A percentile compares a stretch with the other conserved stretches of the same genome.
Evolutionary conservation across 1,139 yeast species (phyloP).

Genomic region (Hansenula lynferdii): DNA sequence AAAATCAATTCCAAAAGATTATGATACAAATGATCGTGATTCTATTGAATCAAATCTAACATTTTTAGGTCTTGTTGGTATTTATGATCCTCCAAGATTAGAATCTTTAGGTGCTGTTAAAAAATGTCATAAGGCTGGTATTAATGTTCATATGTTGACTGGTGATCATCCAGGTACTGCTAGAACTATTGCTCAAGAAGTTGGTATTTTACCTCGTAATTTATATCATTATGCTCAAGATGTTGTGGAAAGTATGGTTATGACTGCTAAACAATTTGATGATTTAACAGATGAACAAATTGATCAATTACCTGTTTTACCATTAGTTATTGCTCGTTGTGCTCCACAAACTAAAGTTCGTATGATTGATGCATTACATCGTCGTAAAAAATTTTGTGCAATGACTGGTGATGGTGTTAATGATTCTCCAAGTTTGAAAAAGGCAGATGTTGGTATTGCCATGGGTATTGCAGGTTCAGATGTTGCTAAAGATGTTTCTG

Average conservation of each 20-base stretch:
- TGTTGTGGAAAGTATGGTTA: constrained; percentile 61
- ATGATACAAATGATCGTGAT: constrained; percentile 39
- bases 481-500: constrained; percentile 79
- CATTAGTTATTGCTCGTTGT: constrained; percentile 79
- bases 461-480: constrained; percentile 83
- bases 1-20: constrained; percentile 24
- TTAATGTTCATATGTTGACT: constrained; percentile 79
- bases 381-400: constrained; percentile 66
- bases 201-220: constrained; percentile 74
- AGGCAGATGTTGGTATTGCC: constrained; percentile 84
- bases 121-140: constrained; percentile 70
- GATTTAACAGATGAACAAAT: constrained; percentile 55
- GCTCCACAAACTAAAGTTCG: constrained; percentile 84
- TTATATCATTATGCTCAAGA: constrained; percentile 58
- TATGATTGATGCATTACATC: constrained; percentile 78
- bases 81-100: constrained; percentile 77
- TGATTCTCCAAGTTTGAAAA: constrained; percentile 77
- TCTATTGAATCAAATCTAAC: constrained; percentile 49
- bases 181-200: constrained; percentile 77
- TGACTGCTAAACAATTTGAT: constrained; percentile 76
- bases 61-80: constrained; percentile 71
- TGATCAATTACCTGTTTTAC: constrained; percentile 65
- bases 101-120: constrained; percentile 69
- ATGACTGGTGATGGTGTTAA: constrained; percentile 91
- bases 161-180: constrained; percentile 88